Percentiles rank a stretch among this genome's conserved stretches.
Conservation (phyloP, 495 filamentous ascomycete genomes). For the Penicillium nucicola region DNA sequence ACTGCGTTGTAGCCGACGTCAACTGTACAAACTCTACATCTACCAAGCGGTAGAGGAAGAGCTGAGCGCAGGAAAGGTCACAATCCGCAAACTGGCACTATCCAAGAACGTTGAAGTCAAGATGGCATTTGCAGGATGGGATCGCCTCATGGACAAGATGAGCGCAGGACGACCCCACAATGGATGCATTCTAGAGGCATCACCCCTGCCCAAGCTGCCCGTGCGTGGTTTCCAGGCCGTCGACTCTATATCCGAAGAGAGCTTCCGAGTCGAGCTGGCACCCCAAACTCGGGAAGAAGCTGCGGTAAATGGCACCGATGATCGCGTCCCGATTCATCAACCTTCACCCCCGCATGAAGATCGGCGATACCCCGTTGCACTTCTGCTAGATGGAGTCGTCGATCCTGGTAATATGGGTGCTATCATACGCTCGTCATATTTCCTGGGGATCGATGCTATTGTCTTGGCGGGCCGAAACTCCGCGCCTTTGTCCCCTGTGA, state of each 20-base stretch:
- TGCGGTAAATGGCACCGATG: slow-evolving; percentile 60
- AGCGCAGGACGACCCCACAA: slow-evolving; percentile 83
- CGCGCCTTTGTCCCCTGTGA: slow-evolving; percentile 68
- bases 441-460: slow-evolving; percentile 77
- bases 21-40: slow-evolving; percentile 82
- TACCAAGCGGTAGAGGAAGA: slow-evolving; percentile 49
- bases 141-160: slow-evolving; percentile 78
- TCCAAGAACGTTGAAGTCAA: slow-evolving; percentile 53
- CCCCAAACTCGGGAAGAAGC: slow-evolving; percentile 73
- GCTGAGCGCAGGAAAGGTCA: slow-evolving; percentile 34
- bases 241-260: slow-evolving; percentile 27
- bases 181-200: slow-evolving; percentile 82
- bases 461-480: slow-evolving; percentile 63
- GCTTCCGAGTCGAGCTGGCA: slow-evolving; percentile 57
- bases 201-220: slow-evolving; percentile 73
- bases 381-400: slow-evolving; percentile 79
- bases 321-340: slow-evolving; percentile 34
- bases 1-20: slow-evolving; percentile 60
- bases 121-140: slow-evolving; percentile 50
- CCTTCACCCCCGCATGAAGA: slow-evolving; percentile 4
- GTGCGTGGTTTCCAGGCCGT: slow-evolving; percentile 55
- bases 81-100: slow-evolving; percentile 57
- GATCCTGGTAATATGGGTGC: slow-evolving; percentile 90
- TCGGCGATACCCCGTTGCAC: slow-evolving; percentile 66
- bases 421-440: slow-evolving; percentile 82